A percentile compares a stretch with the other conserved stretches of the same genome.
Evolutionary conservation across 2,329 filamentous ascomycete genomes (phyloP).

Genomic region (Penicillium sp.): DNA sequence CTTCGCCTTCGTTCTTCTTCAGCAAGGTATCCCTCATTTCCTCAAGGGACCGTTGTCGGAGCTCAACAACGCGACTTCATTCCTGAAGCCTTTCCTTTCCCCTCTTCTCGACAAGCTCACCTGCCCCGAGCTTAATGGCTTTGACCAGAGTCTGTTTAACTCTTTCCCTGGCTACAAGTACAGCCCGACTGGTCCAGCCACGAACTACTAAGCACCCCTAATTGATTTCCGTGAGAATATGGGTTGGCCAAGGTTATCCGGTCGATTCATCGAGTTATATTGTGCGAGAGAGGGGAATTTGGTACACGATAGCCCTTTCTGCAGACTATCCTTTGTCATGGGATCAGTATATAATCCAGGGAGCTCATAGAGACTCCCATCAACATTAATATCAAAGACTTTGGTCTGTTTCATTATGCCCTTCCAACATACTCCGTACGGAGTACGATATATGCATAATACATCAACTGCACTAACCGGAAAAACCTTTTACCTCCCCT

Average conservation of each 20-base stretch:
- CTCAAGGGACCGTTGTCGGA: slow-evolving; percentile 3
- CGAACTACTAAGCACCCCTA: neutral
- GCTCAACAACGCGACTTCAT: slow-evolving; percentile 6
- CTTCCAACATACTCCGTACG: too few relatives aligned
- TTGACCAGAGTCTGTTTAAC: slow-evolving; percentile 10
- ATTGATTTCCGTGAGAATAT: neutral
- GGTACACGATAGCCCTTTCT: neutral
- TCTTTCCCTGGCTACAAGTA: slow-evolving; percentile 7
- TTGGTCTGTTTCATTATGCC: neutral
- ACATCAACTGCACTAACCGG: too few relatives aligned
- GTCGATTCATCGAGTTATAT: neutral
- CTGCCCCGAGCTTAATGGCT: slow-evolving; percentile 2
- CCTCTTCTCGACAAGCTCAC: neutral
- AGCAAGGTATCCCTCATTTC: slow-evolving; percentile 9
- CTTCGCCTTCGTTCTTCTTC: slow-evolving; percentile 3
- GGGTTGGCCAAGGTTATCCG: neutral
- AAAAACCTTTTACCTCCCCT: too few relatives aligned
- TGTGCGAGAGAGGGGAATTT: neutral
- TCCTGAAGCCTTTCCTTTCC: neutral
- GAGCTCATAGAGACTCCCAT: neutral
- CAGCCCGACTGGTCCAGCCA: slow-evolving; percentile 6
- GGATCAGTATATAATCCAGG: too few relatives aligned
- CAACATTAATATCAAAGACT: neutral
- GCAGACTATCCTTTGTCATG: neutral
- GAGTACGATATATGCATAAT: too few relatives aligned